Evolutionary conservation across 1,284 basidiomycete species (phyloP), one percentile per base, ranked within the genome.

Genomic region (Golubevia sp.): DNA sequence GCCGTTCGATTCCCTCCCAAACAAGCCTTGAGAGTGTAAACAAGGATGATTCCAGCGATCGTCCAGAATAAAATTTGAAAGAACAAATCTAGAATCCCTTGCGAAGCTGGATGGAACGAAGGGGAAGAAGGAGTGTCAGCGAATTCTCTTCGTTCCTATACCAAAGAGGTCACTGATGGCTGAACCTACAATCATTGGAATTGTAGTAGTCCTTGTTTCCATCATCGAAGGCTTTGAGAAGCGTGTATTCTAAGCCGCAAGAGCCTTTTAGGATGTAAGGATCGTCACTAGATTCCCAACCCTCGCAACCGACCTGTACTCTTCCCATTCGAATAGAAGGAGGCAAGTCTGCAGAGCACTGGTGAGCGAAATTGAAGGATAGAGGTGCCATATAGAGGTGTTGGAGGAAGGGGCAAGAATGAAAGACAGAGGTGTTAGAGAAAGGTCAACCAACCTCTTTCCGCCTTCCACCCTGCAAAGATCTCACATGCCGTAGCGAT

Each of bases 261-360:
- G 52, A 27, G 58, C 66, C 66, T 58, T 74, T 72, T 18, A 78
- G 54, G 5, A 78, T 67, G 34, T 62, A 78, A 0, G 73, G 67
- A 48, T 78, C 76, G 1, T 66, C 48, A 2, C 68, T 54, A 51
- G 67, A 59, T 21, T 73, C 71, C 59, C 69, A 78, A 0, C 76
- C 76, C 49, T 78, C 76, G 54, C 76, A 78, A 13, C 66, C 68
- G 8, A 78, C 76, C n/a, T 78, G 63, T 0, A 78, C 74, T 0
- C 68, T 26, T 3, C 76, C 76, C 54, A 78, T 49, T 6, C 76
- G 52, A n/a, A 75, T 58, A 0, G 62, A 62, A 0, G 38, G 23
- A 0, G 74, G 74, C 5, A 78, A 51, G 48, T 78, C 76, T 0
- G 76, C 76, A 2, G 56, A 51, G 61, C 76, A 78, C 62, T 60